Evolutionary conservation across 805 yeast genomes (phyloP).

Genomic region (Teunomyces pallodes): DNA sequence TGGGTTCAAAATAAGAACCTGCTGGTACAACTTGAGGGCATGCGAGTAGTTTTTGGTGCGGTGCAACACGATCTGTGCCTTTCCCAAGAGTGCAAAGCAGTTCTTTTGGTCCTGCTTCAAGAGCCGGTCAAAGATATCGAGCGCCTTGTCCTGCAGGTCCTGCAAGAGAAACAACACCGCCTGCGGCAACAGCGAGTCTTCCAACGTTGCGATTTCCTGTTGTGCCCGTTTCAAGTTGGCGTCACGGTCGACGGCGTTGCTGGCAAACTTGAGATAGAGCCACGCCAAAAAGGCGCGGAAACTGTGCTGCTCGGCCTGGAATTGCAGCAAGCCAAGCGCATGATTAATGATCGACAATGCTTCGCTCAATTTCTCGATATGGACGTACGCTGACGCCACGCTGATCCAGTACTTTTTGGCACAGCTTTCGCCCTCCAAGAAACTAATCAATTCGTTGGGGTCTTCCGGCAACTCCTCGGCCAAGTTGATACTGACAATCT

Average conservation of each 20-base stretch:
- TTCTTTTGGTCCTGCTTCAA: conserved; percentile 56
- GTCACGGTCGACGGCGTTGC: conserved; percentile 24
- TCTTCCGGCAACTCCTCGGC: conserved; percentile 85
- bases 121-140: conserved; percentile 64
- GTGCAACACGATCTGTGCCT: conserved; percentile 75
- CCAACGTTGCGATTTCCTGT: conserved; percentile 16
- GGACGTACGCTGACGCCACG: conserved; percentile 77
- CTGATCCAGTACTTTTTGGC: conserved; percentile 78
- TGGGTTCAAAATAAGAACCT: conserved; percentile 73
- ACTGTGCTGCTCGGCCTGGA: conserved; percentile 41
- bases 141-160: conserved; percentile 67
- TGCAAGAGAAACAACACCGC: conserved; percentile 61
- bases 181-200: conserved; percentile 50
- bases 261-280: conserved; percentile 53
- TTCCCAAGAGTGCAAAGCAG: conserved; percentile 74
- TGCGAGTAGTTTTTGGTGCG: conserved; percentile 65
- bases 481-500: conserved; percentile 81
- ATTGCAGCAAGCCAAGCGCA: conserved; percentile 48
- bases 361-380: conserved; percentile 54
- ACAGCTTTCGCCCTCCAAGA: conserved; percentile 79
- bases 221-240: conserved; percentile 23
- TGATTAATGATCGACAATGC: conserved; percentile 61
- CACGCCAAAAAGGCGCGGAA: conserved; percentile 69
- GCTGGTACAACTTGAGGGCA: conserved; percentile 82
- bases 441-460: conserved; percentile 74